Percentiles rank a stretch among this genome's conserved stretches.
These are phyloP conservation scores for Phaeodactylum tricornutum DNA, from an alignment of 108 stramenopile genomes.

Conservation along the genomic window DNA sequence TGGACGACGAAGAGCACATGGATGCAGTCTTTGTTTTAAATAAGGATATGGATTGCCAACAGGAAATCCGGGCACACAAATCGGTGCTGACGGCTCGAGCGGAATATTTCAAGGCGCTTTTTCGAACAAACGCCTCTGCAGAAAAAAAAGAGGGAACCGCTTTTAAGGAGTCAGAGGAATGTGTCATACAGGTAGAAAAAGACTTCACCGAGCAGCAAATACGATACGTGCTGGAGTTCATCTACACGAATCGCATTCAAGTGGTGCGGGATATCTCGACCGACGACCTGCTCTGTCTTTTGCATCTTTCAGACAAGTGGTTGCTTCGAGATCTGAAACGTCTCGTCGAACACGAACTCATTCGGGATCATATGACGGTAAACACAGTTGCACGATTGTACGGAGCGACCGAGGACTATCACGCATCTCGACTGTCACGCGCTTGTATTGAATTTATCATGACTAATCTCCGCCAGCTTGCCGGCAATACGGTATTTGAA, in stretches of 20 bases:
- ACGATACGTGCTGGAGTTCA: conserved; percentile 85
- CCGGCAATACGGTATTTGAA: conserved; percentile 67
- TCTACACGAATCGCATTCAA: conserved; percentile 90
- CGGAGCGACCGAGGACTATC: conserved; percentile 79
- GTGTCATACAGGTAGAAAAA: conserved; percentile 70
- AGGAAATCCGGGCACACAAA: conserved; percentile 90
- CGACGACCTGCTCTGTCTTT: conserved; percentile 64
- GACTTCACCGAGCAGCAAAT: conserved; percentile 62
- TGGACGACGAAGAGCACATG: conserved; percentile 88
- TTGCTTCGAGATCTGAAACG: conserved; percentile 81
- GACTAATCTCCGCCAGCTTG: conserved; percentile 80
- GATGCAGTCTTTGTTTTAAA: conserved; percentile 57
- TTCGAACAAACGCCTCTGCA: conserved; percentile 40
- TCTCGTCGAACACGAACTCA: conserved; percentile 79
- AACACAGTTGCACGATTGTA: conserved; percentile 82
- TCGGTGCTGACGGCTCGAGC: conserved; percentile 90
- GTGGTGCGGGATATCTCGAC: conserved; percentile 40
- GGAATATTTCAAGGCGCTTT: conserved; percentile 96
- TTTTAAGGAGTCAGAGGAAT: conserved; percentile 66
- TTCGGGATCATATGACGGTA: conserved; percentile 68
- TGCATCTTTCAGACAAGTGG: conserved; percentile 82
- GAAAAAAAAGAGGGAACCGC: conserved; percentile 12
- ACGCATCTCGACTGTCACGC: conserved; percentile 65
- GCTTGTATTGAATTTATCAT: conserved; percentile 85
- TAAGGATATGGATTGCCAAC: conserved; percentile 6